Conservation (phyloP, 2,329 filamentous ascomycete genomes). For the Alternaria longipes region DNA sequence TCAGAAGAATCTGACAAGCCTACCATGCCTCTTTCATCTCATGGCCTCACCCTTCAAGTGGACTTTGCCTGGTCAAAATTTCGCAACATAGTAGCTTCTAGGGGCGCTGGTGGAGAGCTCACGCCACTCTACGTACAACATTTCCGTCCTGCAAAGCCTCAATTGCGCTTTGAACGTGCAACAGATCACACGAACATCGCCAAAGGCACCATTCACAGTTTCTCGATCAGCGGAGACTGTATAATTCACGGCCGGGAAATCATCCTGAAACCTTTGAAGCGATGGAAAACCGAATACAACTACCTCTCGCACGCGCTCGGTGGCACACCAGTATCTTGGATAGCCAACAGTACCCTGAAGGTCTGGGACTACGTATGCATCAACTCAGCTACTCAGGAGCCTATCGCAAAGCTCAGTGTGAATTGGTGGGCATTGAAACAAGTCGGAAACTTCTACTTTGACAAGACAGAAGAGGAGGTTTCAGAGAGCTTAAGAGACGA, state of each 20-base stretch:
- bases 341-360: constrained; percentile 25
- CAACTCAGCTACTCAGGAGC: constrained; percentile 20
- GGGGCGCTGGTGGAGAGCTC: constrained; percentile 14
- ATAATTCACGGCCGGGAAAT: constrained; percentile 24
- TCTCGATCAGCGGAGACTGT: constrained; percentile 29
- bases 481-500: constrained; percentile 25
- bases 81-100: constrained; percentile 26
- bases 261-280: constrained; percentile 28
- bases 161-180: constrained; percentile 24
- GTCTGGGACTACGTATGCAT: constrained; percentile 33
- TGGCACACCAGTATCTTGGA: constrained; percentile 23
- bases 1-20: background rate
- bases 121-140: constrained; percentile 30
- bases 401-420: constrained; percentile 30
- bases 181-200: constrained; percentile 14
- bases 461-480: constrained; percentile 15
- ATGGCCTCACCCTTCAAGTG: constrained; percentile 25
- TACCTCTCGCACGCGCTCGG: constrained; percentile 27
- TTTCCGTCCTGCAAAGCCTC: constrained; percentile 30
- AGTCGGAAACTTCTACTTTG: constrained; percentile 32
- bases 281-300: constrained; percentile 32
- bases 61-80: constrained; percentile 34
- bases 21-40: background rate
- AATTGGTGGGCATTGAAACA: constrained; percentile 31
- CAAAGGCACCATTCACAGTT: constrained; percentile 24